Conservation (phyloP, 2,329 filamentous ascomycete species). For the Phaeoacremonium minimum region DNA sequence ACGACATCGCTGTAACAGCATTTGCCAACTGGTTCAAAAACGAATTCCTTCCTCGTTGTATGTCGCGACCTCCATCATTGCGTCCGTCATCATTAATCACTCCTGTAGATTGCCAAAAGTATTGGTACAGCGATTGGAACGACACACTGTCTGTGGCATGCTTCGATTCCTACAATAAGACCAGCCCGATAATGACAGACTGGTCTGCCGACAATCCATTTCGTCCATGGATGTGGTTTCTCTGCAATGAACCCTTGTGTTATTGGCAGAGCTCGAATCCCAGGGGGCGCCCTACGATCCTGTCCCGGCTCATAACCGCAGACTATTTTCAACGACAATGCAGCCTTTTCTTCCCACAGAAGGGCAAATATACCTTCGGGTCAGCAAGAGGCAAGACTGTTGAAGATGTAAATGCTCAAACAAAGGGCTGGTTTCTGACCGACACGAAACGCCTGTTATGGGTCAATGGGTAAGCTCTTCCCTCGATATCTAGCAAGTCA, state of each 20-base stretch:
- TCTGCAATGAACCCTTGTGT: slow-evolving; percentile 53
- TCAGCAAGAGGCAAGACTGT: slow-evolving; percentile 39
- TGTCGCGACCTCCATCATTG: slow-evolving; percentile 17
- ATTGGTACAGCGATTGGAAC: slow-evolving; percentile 39
- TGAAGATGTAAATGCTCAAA: slow-evolving; percentile 44
- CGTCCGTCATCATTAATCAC: background rate
- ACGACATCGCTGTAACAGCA: slow-evolving; percentile 47
- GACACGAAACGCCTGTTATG: slow-evolving; percentile 51
- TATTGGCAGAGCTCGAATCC: slow-evolving; percentile 38
- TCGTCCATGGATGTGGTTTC: slow-evolving; percentile 56
- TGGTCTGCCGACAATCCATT: slow-evolving; percentile 38
- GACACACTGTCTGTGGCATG: slow-evolving; percentile 39
- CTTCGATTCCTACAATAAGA: slow-evolving; percentile 46
- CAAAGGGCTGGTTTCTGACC: slow-evolving; percentile 49
- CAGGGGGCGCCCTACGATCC: slow-evolving; percentile 33
- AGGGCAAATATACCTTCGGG: slow-evolving; percentile 44
- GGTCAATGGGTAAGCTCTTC: slow-evolving; percentile 41
- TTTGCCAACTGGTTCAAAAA: slow-evolving; percentile 50
- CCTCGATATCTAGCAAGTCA: slow-evolving; percentile 3
- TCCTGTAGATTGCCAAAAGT: slow-evolving; percentile 35
- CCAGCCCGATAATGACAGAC: slow-evolving; percentile 46
- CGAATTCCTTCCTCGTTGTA: slow-evolving; percentile 40
- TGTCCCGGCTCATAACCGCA: slow-evolving; percentile 43
- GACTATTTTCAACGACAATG: slow-evolving; percentile 55
- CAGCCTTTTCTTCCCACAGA: slow-evolving; percentile 47